Conservation (phyloP, 75 land plant species). For the Cryptomeria japonica region DNA sequence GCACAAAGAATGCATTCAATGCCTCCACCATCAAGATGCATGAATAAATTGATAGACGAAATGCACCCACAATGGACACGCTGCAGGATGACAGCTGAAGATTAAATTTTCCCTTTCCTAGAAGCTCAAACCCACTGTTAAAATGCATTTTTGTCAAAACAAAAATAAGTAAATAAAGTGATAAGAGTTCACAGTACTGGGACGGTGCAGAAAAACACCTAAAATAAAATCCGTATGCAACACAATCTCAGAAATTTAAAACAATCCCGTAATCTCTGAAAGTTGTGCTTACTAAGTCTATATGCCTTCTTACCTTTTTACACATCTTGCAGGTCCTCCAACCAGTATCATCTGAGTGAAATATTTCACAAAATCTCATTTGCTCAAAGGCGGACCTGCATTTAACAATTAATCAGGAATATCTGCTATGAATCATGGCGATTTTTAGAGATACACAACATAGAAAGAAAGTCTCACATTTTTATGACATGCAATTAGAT, state of each 20-base stretch:
- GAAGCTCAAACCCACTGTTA: background rate
- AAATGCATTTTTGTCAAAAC: background rate
- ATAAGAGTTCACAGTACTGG: background rate
- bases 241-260: background rate
- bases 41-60: constrained; percentile 53
- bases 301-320: constrained; percentile 54
- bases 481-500: background rate
- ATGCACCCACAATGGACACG: constrained; percentile 90
- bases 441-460: background rate
- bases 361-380: constrained; percentile 73
- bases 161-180: background rate
- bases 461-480: background rate
- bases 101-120: background rate
- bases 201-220: background rate
- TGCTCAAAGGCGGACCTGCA: constrained; percentile 64
- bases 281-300: background rate
- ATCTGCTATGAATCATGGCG: background rate
- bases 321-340: constrained; percentile 88
- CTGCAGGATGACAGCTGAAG: constrained; percentile 42
- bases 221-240: background rate
- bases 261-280: background rate
- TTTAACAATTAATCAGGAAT: background rate
- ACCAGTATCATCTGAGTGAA: constrained; percentile 70
- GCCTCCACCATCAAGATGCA: constrained; percentile 88
- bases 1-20: constrained; percentile 77